Conservation (phyloP, 2,329 filamentous ascomycete species). For the Beauveria sp. region DNA sequence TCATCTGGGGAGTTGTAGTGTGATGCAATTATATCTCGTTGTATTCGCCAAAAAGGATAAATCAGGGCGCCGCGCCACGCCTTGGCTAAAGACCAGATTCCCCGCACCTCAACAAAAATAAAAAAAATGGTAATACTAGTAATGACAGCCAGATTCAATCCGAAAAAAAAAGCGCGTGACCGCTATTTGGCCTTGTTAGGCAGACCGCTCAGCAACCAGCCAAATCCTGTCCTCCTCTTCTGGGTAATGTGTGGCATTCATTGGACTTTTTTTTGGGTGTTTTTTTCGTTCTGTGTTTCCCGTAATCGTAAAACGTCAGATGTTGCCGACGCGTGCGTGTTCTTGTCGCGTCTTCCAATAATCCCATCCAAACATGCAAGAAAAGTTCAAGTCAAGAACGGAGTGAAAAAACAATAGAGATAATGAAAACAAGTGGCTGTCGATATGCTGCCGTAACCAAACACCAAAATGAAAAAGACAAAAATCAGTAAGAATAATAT, state of each 20-base stretch:
- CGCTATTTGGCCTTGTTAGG: neutral
- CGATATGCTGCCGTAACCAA: slow-evolving; percentile 1
- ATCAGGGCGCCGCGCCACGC: neutral
- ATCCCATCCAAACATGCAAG: neutral
- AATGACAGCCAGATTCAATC: neutral
- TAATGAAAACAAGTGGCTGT: slow-evolving; percentile 1
- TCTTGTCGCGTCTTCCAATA: neutral
- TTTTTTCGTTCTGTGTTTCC: slow-evolving; percentile 1
- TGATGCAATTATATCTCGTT: neutral
- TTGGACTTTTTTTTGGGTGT: neutral
- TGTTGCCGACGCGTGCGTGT: neutral
- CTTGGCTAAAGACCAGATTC: neutral
- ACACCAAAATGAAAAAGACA: neutral
- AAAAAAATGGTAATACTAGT: neutral
- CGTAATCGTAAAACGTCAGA: slow-evolving; percentile 1
- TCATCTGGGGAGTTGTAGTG: neutral
- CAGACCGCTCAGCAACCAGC: neutral
- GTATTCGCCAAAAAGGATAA: neutral
- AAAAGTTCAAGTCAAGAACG: neutral
- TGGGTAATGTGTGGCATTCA: neutral
- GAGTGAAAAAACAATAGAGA: neutral
- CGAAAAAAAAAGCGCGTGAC: neutral
- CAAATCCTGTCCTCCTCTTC: neutral
- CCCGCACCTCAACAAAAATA: slow-evolving; percentile 5
- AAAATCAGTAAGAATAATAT: neutral